Conservation (phyloP, 2,329 filamentous ascomycete species). For the Botryotinia narcissicola region DNA sequence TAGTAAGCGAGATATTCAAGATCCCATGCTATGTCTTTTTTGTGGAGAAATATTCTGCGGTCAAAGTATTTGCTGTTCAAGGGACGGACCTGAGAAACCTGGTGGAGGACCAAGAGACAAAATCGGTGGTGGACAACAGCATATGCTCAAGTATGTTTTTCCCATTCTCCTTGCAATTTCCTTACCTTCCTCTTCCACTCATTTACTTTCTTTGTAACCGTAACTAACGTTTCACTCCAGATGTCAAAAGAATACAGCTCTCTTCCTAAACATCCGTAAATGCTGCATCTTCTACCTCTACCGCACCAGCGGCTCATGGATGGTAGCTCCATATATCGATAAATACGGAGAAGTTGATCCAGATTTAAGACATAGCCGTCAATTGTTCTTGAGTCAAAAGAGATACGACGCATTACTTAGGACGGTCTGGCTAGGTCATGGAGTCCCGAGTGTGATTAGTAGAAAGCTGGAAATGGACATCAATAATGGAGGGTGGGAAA, state of each 20-base stretch:
- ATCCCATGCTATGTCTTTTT: constrained; percentile 89
- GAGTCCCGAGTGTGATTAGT: constrained; percentile 84
- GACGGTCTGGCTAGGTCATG: constrained; percentile 81
- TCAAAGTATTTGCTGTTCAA: constrained; percentile 87
- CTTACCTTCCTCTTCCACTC: neutral
- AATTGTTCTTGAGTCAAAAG: constrained; percentile 89
- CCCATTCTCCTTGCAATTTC: neutral
- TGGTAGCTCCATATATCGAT: constrained; percentile 88
- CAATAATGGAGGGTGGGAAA: constrained; percentile 98
- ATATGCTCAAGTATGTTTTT: constrained; percentile 60
- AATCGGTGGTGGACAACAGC: constrained; percentile 85
- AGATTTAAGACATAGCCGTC: constrained; percentile 82
- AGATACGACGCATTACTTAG: constrained; percentile 86
- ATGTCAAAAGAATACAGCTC: constrained; percentile 84
- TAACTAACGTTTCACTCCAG: constrained; percentile 46
- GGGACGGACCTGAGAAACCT: constrained; percentile 45
- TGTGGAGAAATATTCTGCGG: constrained; percentile 97
- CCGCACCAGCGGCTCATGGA: constrained; percentile 76
- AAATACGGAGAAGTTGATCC: constrained; percentile 93
- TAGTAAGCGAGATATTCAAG: constrained; percentile 85
- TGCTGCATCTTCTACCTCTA: constrained; percentile 89
- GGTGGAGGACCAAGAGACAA: constrained; percentile 42
- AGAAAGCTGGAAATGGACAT: constrained; percentile 91
- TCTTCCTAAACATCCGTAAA: constrained; percentile 96
- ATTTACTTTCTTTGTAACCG: constrained; percentile 6